Conservation (phyloP, 345 rosid genomes). For the Salix caprea region DNA sequence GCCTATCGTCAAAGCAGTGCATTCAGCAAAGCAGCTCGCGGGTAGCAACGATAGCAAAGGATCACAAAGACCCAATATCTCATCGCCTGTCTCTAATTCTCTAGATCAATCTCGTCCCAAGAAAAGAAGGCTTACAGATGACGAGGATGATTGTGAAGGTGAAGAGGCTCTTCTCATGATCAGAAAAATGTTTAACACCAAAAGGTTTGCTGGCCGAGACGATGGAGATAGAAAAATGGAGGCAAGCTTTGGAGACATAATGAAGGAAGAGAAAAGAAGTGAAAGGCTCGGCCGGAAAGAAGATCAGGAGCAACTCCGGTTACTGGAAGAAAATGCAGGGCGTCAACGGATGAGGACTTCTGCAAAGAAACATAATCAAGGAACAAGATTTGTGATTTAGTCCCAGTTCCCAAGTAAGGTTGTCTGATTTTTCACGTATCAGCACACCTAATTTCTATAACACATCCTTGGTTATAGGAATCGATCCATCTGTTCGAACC, state of each 20-base stretch:
- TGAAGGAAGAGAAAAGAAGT: conserved; percentile 65
- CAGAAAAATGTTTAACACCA: conserved; percentile 47
- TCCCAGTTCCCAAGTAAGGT: too few species aligned
- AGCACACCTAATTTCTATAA: too few species aligned
- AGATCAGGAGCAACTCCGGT: conserved; percentile 49
- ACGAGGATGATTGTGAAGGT: conserved; percentile 26
- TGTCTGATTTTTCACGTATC: too few species aligned
- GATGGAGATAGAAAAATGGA: conserved; percentile 70
- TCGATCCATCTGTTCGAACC: too few species aligned
- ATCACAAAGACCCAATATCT: too few species aligned
- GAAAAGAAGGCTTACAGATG: conserved; percentile 30
- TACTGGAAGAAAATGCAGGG: conserved; percentile 52
- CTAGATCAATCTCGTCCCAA: conserved; percentile 9
- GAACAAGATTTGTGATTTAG: neutral
- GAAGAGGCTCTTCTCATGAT: conserved; percentile 42
- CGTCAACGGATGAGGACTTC: conserved; percentile 33
- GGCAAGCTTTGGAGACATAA: conserved; percentile 61
- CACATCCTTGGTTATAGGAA: too few species aligned
- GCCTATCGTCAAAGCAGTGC: too few species aligned
- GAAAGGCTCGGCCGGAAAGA: conserved; percentile 56
- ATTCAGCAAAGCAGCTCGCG: too few species aligned
- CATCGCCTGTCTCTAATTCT: too few species aligned
- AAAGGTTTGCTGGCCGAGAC: conserved; percentile 32
- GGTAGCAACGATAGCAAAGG: too few species aligned
- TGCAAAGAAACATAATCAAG: conserved; percentile 44